phyloP scores from a whole-genome alignment of 257 asterid species.

The Linderniella brevidens region DNA sequence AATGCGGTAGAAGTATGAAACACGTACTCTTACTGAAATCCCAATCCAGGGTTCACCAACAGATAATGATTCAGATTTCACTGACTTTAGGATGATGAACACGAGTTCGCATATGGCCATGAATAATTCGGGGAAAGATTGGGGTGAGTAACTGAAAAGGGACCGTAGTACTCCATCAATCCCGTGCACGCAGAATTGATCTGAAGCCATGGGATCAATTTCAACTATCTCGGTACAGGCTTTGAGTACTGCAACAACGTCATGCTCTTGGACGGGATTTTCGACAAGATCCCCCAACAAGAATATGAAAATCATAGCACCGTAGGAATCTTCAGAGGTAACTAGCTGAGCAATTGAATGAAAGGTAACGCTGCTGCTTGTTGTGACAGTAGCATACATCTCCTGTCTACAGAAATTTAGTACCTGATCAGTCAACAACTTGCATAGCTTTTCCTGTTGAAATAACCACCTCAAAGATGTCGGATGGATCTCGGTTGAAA shows the following conservation, averaged over 20 bases:
- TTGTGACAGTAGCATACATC: constrained; percentile 16
- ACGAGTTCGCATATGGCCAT: constrained; percentile 31
- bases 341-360: constrained; percentile 51
- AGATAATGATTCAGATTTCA: constrained; percentile 37
- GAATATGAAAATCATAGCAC: constrained; percentile 32
- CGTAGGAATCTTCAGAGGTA: constrained; percentile 46
- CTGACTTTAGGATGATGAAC: constrained; percentile 34
- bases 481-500: constrained; percentile 43
- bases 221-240: constrained; percentile 32
- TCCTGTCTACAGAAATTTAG: constrained; percentile 43
- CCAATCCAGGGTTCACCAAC: constrained; percentile 56
- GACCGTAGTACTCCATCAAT: constrained; percentile 36
- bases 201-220: constrained; percentile 58
- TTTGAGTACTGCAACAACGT: constrained; percentile 35
- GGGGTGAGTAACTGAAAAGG: constrained; percentile 21
- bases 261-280: constrained; percentile 30
- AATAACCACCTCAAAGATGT: constrained; percentile 76
- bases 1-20: neutral
- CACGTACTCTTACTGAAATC: constrained; percentile 40
- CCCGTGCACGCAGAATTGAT: constrained; percentile 57
- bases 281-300: constrained; percentile 46
- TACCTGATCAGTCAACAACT: constrained; percentile 41
- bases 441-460: constrained; percentile 78
- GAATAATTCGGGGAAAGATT: constrained; percentile 32
- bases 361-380: constrained; percentile 23